Base-by-base conservation (phyloP, 192 early-diverging fungal genomes). In the Lobosporangium transversale region DNA sequence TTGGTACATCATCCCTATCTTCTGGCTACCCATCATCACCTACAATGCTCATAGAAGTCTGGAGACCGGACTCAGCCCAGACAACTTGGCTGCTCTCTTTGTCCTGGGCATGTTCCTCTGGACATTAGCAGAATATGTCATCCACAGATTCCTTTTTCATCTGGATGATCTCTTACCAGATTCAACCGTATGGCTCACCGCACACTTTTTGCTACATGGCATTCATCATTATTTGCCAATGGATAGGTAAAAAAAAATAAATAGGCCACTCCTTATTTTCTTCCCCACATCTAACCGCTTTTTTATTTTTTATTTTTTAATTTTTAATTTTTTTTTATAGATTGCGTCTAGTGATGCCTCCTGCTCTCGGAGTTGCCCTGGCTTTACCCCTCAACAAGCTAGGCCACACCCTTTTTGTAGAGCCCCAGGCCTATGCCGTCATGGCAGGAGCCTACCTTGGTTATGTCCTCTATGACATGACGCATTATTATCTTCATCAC, bases 221-320 rank as follows among this genome's bases (percentile, higher is more conserved):
- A 93, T 98, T 33, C 97, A 98, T 80, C 95, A 98, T 74, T 97
- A 92, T 79, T 78, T 98, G 29, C 97, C 97, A 11, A 97, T 97
- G 95, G 95, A 98, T 70, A 91, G 84, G 88, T 93, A 83, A 20
- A 14, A 14, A 40, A n/a, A n/a, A n/a, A n/a, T n/a, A 42, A 21
- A 24, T 11, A 12, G 23, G 4, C 20, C 10, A 20, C n/a, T 32
- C 26, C 11, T 26, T 37, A 12, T 27, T n/a, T 66, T 12, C 4
- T 21, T 51, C n/a, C n/a, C n/a, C n/a, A n/a, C n/a, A n/a, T n/a
- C n/a, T n/a, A n/a, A n/a, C n/a, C n/a, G n/a, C n/a, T n/a, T n/a
- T n/a, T n/a, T n/a, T n/a, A n/a, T n/a, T n/a, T n/a, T n/a, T n/a
- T n/a, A n/a, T n/a, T n/a, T n/a, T n/a, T n/a, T n/a, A n/a, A n/a